Base-by-base conservation (phyloP, 805 yeast genomes). In the Yarrowia keelungensis region DNA sequence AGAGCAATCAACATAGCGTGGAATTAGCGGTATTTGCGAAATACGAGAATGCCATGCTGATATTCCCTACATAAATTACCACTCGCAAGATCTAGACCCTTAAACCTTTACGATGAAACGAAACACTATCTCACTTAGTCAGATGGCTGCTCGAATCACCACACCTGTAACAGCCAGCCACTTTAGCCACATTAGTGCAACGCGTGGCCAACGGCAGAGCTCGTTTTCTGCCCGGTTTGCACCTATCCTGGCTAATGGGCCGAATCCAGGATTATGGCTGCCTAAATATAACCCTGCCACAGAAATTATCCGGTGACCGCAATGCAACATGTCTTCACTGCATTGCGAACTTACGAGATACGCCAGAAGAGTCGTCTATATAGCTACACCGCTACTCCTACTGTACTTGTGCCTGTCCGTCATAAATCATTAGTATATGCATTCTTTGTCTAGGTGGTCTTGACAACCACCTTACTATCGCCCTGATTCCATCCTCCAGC, bases 401-500 rank as follows among this genome's bases (percentile, higher is more conserved):
- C 12, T 11, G 43, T 2, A 14, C 8, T 14, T 14, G 45, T 3
- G 5, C 8, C 45, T 26, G 32, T 26, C 32, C 1, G 5, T 41
- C 8, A 49, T 51, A 51, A 36, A 53, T 53, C 39, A 53, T 36
- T 53, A 53, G 42, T 53, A 19, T 53, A 53, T 53, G 59, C 59
- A 53, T 53, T 11, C 32, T 26, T 26, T 5, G 19, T 19, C 32
- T 15, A 59, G 10, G 51, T 45, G 8, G 46, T 42, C 42, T 59
- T 59, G 14, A 59, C 65, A 10, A 32, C 42, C 22, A 59, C 65
- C 51, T 43, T 32, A 32, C 51, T 45, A 19, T 43, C 51, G 11
- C 65, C 65, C 36, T 45, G 65, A 46, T 19, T 62, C 68, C 68
- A 65, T 0, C 70, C 70, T 2, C 41, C 26, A 11, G 70, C 89